Evolutionary conservation across 345 rosid species (phyloP).

Genomic region (Arabidopsis suecica): DNA sequence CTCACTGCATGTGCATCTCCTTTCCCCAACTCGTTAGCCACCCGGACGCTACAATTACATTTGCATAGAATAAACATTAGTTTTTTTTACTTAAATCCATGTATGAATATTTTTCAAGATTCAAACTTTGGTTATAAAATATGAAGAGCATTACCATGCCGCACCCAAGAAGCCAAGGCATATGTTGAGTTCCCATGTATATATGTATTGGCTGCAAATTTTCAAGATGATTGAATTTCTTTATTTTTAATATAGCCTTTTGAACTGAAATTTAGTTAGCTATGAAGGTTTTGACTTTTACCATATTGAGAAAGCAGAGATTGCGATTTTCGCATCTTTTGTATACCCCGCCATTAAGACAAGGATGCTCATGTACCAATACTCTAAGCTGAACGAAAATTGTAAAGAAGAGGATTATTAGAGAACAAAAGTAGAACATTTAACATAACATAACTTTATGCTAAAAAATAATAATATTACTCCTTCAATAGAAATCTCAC

Average conservation of each 20-base stretch:
- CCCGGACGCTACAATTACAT: slow-evolving; percentile 53
- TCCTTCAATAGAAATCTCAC: background rate
- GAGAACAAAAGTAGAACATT: background rate
- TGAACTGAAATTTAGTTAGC: background rate
- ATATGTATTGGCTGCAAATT: slow-evolving; percentile 44
- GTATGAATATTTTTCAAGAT: background rate
- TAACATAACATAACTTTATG: background rate
- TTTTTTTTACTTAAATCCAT: background rate
- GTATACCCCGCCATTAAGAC: slow-evolving; percentile 63
- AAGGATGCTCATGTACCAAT: slow-evolving; percentile 62
- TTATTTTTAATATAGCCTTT: background rate
- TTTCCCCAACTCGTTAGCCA: slow-evolving; percentile 64
- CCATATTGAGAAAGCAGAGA: slow-evolving; percentile 67
- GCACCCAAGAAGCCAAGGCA: slow-evolving; percentile 64
- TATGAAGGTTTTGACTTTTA: slow-evolving; percentile 25
- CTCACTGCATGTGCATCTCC: slow-evolving; percentile 59
- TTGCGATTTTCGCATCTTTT: slow-evolving; percentile 53
- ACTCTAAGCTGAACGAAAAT: slow-evolving; percentile 51
- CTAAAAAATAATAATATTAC: background rate
- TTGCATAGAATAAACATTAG: background rate
- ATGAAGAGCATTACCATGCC: slow-evolving; percentile 45
- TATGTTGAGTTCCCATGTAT: slow-evolving; percentile 60
- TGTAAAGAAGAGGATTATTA: background rate
- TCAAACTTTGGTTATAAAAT: background rate
- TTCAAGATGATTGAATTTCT: background rate